These are phyloP conservation scores for Talaromyces thailandensis DNA, from an alignment of 495 filamentous ascomycete genomes.

Conservation along the genomic window DNA sequence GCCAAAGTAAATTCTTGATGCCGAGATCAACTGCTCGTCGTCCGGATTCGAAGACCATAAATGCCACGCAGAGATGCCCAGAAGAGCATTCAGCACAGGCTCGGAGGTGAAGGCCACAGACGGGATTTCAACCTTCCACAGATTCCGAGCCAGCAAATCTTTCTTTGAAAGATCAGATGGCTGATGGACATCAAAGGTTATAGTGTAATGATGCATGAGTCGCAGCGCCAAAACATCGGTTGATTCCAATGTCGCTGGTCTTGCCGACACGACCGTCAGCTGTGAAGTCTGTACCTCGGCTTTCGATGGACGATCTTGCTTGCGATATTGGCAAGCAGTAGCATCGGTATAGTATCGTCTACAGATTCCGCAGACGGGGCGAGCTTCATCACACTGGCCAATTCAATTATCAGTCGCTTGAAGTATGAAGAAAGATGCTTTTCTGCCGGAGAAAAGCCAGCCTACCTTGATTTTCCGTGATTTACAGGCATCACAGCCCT, in stretches of 20 bases:
- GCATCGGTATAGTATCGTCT: background rate
- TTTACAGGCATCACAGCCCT: conserved; percentile 6
- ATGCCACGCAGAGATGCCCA: conserved; percentile 7
- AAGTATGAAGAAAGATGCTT: background rate
- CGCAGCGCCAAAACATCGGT: background rate
- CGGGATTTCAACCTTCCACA: conserved; percentile 5
- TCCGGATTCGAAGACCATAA: conserved; percentile 2
- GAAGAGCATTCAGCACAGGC: background rate
- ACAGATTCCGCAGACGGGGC: conserved; percentile 3
- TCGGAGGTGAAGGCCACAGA: conserved; percentile 3
- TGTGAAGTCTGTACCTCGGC: background rate
- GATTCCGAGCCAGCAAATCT: background rate
- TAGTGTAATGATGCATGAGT: conserved; percentile 5
- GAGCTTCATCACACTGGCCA: conserved; percentile 3
- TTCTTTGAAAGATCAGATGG: background rate
- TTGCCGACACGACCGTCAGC: background rate
- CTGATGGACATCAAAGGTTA: background rate
- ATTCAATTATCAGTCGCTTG: background rate
- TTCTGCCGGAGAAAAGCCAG: background rate
- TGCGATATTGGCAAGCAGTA: background rate
- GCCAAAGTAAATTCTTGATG: background rate
- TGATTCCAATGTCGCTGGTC: conserved; percentile 1
- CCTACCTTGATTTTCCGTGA: conserved; percentile 6
- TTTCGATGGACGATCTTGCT: background rate
- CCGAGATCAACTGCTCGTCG: background rate